These are phyloP conservation scores for Bombardia bombarda DNA, from an alignment of 495 filamentous ascomycete genomes.

Conservation along the genomic window DNA sequence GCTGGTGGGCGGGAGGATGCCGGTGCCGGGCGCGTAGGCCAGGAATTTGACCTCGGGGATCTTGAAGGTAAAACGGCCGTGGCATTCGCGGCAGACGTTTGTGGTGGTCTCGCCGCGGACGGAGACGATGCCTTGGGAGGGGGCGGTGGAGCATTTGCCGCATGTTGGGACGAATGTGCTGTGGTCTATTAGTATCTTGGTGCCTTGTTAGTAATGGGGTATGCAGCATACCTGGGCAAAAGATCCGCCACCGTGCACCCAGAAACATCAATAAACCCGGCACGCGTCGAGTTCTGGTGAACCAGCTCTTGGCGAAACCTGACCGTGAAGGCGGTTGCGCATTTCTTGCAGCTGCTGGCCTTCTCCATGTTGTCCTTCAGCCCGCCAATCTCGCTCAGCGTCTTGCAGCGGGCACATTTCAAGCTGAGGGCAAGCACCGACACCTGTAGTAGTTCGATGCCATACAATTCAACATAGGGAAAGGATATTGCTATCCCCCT, in stretches of 20 bases:
- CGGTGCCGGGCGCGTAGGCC: slow-evolving; percentile 49
- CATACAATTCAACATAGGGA: slow-evolving; percentile 71
- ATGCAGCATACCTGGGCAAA: too few relatives aligned
- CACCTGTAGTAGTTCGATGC: slow-evolving; percentile 74
- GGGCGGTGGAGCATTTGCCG: slow-evolving; percentile 64
- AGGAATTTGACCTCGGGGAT: slow-evolving; percentile 79
- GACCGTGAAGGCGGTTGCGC: slow-evolving; percentile 58
- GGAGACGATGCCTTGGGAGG: slow-evolving; percentile 53
- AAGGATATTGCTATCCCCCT: slow-evolving; percentile 75
- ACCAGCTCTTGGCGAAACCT: slow-evolving; percentile 68
- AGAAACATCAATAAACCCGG: slow-evolving; percentile 75
- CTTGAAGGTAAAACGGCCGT: slow-evolving; percentile 75
- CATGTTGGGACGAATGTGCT: slow-evolving; percentile 82
- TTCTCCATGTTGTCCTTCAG: slow-evolving; percentile 43
- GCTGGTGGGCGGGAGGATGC: slow-evolving; percentile 27
- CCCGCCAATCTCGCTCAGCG: slow-evolving; percentile 60
- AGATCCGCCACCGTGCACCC: slow-evolving; percentile 75
- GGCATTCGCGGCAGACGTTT: slow-evolving; percentile 75
- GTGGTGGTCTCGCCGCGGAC: slow-evolving; percentile 70
- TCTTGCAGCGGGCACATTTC: slow-evolving; percentile 83
- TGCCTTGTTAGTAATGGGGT: too few relatives aligned
- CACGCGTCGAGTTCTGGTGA: slow-evolving; percentile 66
- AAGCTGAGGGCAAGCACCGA: slow-evolving; percentile 59
- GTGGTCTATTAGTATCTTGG: too few relatives aligned
- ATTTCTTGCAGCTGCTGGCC: slow-evolving; percentile 62